These are phyloP conservation scores for Aspergillus eucalypticola DNA, from an alignment of 2,329 filamentous ascomycete genomes.

Conservation along the genomic window DNA sequence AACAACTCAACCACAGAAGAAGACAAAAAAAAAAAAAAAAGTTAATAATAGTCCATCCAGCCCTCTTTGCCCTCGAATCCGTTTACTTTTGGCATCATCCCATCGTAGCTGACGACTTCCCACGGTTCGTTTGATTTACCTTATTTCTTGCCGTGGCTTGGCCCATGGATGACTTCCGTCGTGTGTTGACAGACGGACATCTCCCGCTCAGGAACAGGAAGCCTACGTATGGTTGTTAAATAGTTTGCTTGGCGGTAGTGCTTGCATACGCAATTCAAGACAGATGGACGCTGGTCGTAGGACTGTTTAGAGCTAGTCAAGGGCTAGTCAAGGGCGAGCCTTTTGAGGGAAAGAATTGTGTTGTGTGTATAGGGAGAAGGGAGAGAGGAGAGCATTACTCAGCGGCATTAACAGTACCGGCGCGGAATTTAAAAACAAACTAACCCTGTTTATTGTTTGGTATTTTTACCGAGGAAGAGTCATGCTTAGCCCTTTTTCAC, in stretches of 20 bases:
- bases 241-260: neutral
- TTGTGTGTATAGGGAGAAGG: too few species aligned
- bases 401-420: too few species aligned
- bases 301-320: too few species aligned
- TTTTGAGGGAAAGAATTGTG: too few species aligned
- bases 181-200: neutral
- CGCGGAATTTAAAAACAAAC: too few species aligned
- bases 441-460: too few species aligned
- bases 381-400: too few species aligned
- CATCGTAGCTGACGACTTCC: neutral
- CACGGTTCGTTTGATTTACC: neutral
- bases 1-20: neutral
- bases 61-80: neutral
- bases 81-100: neutral
- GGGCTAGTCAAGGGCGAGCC: too few species aligned
- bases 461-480: too few species aligned
- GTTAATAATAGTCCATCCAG: neutral
- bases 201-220: too few species aligned
- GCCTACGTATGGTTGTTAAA: neutral
- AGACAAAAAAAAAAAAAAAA: neutral
- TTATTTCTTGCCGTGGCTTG: conserved; percentile 4
- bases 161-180: neutral
- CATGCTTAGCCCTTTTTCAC: too few species aligned
- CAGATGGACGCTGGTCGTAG: too few species aligned
- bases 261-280: neutral